A percentile compares a stretch with the other conserved stretches of the same genome.
phyloP scores from a whole-genome alignment of 2,329 filamentous ascomycete species.

The Penicillium sp. region DNA sequence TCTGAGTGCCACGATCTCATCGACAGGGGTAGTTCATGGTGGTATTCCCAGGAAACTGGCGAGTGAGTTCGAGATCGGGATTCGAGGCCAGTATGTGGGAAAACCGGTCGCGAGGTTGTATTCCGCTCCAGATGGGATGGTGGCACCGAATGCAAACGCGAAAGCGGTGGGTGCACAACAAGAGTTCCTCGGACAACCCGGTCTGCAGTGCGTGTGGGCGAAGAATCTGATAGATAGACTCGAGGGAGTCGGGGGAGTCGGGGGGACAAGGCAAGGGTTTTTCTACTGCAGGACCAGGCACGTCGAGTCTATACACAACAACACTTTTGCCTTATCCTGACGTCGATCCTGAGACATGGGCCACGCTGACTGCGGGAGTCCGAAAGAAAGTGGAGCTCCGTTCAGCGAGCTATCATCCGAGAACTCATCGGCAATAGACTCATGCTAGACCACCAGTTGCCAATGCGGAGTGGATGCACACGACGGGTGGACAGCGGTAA shows the following conservation, averaged over 20 bases:
- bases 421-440: background rate
- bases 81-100: constrained; percentile 17
- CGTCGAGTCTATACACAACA: constrained; percentile 10
- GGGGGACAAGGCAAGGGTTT: constrained; percentile 24
- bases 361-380: constrained; percentile 19
- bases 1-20: constrained; percentile 10
- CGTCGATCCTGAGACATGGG: constrained; percentile 20
- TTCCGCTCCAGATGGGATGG: constrained; percentile 3
- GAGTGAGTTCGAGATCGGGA: background rate
- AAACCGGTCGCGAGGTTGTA: constrained; percentile 17
- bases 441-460: background rate
- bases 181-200: background rate
- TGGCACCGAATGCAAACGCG: constrained; percentile 20
- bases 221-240: constrained; percentile 16
- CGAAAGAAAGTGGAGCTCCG: constrained; percentile 13
- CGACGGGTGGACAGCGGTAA: too few species aligned
- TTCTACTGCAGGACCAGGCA: constrained; percentile 15
- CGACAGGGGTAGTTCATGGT: constrained; percentile 5
- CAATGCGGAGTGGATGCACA: too few species aligned
- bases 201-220: background rate
- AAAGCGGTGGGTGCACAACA: constrained; percentile 1
- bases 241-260: constrained; percentile 11
- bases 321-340: constrained; percentile 16
- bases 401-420: background rate
- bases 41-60: constrained; percentile 1